phyloP scores from a whole-genome alignment of 495 filamentous ascomycete genomes.

The Hypoxylon rickii region DNA sequence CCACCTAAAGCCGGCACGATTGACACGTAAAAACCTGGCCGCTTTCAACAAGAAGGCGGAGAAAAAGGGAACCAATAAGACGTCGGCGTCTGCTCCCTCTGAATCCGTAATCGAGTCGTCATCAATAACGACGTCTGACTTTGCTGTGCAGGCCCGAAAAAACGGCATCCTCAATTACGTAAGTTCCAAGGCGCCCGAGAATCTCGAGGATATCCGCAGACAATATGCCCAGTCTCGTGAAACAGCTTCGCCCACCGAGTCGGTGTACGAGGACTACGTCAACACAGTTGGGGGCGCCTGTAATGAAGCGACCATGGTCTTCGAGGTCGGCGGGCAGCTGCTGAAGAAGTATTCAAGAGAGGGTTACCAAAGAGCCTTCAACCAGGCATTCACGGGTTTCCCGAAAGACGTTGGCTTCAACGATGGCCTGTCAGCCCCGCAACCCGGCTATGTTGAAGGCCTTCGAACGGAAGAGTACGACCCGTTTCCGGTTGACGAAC shows the following conservation, averaged over 20 bases:
- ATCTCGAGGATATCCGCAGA: neutral
- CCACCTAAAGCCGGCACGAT: neutral
- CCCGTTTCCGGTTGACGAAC: neutral
- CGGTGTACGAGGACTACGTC: neutral
- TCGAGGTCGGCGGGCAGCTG: neutral
- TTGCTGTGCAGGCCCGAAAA: neutral
- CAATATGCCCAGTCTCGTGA: neutral
- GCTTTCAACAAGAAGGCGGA: neutral
- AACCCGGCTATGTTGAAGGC: neutral
- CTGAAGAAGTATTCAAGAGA: neutral
- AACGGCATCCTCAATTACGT: neutral
- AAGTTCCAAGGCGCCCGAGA: neutral
- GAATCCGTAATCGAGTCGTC: neutral
- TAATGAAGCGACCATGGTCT: neutral
- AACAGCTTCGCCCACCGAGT: neutral
- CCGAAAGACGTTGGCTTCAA: neutral
- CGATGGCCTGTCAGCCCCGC: neutral
- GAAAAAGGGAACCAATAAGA: neutral
- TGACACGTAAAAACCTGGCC: neutral
- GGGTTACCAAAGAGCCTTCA: neutral
- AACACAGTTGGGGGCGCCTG: neutral
- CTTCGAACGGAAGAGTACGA: neutral
- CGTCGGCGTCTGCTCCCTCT: neutral
- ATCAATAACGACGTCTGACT: neutral
- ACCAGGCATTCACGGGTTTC: neutral